phyloP scores from a whole-genome alignment of 371 early-diverging fungal species.

The Nematocida sp. region DNA sequence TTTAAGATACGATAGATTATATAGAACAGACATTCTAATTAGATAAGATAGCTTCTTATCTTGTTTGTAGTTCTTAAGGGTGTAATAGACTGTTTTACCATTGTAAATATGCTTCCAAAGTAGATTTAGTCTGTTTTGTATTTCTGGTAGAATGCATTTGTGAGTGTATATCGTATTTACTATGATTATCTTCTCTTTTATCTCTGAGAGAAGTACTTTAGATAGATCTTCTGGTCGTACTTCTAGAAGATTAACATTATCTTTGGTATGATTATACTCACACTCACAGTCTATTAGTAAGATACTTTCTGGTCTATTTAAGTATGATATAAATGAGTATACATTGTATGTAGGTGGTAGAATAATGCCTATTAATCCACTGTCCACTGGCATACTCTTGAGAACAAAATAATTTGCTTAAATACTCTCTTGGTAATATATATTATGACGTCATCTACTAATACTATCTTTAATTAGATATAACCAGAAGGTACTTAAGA shows the following conservation, averaged over 20 bases:
- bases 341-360: no score
- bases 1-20: no score
- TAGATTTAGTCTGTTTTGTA: constrained; percentile 23
- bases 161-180: constrained; percentile 20
- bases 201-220: neutral
- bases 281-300: constrained; percentile 42
- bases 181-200: neutral
- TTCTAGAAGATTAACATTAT: neutral
- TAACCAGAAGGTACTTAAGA: no score
- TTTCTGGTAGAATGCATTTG: neutral
- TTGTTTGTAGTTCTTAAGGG: neutral
- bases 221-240: neutral
- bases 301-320: neutral
- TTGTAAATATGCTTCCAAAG: neutral
- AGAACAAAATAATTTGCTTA: no score
- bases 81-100: neutral
- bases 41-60: no score
- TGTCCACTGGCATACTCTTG: no score
- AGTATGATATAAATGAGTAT: neutral
- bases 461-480: no score
- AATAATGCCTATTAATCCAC: no score
- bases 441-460: no score
- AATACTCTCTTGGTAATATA: no score
- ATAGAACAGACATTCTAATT: no score
- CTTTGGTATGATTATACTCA: neutral